Evolutionary conservation across 2,329 filamentous ascomycete genomes (phyloP).

Genomic region (Aspergillus sp.): DNA sequence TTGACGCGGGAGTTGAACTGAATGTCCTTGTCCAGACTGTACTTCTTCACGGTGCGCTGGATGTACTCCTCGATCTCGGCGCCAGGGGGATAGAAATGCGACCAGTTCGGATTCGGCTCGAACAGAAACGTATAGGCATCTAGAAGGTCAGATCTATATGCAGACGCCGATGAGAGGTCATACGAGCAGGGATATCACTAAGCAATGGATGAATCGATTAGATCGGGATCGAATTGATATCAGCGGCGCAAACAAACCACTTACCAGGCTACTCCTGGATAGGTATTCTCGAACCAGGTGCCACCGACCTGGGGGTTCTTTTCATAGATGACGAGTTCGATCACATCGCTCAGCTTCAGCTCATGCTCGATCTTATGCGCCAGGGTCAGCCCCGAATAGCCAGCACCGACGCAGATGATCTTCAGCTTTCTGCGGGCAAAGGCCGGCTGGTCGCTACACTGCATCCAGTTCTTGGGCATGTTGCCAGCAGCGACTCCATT

Average conservation of each 20-base stretch:
- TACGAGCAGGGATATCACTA: slow-evolving; percentile 14
- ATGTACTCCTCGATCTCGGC: slow-evolving; percentile 44
- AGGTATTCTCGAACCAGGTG: slow-evolving; percentile 25
- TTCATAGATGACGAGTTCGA: slow-evolving; percentile 24
- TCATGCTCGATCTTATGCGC: slow-evolving; percentile 39
- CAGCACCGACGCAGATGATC: slow-evolving; percentile 19
- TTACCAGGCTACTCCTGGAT: slow-evolving; percentile 32
- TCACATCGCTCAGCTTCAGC: slow-evolving; percentile 23
- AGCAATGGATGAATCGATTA: background rate
- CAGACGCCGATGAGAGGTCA: background rate
- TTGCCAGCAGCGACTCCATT: background rate
- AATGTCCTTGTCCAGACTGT: slow-evolving; percentile 38
- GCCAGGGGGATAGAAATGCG: slow-evolving; percentile 37
- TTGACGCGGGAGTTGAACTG: slow-evolving; percentile 38
- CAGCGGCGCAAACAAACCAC: background rate
- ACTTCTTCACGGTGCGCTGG: slow-evolving; percentile 37
- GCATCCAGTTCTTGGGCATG: background rate
- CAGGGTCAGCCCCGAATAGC: slow-evolving; percentile 32
- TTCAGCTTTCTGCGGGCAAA: slow-evolving; percentile 4
- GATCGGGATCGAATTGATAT: background rate
- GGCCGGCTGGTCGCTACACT: background rate
- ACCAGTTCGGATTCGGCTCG: slow-evolving; percentile 43
- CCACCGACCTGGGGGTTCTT: slow-evolving; percentile 27
- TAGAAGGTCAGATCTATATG: slow-evolving; percentile 16
- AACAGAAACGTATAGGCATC: slow-evolving; percentile 41